Conservation (phyloP, 495 filamentous ascomycete genomes). For the Cairneyella variabilis region DNA sequence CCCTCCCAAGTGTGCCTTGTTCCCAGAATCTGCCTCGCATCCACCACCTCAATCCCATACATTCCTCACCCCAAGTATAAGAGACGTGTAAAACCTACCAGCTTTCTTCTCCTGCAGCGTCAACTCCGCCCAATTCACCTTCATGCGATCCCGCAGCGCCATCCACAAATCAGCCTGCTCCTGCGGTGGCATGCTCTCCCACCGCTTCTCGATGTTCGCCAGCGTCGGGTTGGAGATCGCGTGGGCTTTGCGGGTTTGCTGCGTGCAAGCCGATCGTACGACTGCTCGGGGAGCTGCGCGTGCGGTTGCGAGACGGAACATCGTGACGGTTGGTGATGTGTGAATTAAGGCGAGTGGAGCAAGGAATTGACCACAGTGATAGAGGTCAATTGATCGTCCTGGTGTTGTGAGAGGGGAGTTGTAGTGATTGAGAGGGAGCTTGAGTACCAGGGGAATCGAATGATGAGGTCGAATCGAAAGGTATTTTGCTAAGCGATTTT, state of each 20-base stretch:
- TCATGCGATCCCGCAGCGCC: slow-evolving; percentile 95
- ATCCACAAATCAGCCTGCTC: slow-evolving; percentile 99
- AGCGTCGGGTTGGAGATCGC: slow-evolving; percentile 97
- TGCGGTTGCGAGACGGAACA: background rate
- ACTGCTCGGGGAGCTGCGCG: slow-evolving; percentile 20
- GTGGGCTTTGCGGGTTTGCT: slow-evolving; percentile 59
- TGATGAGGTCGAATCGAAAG: background rate
- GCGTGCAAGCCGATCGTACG: slow-evolving; percentile 28
- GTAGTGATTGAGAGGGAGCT: background rate
- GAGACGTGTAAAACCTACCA: slow-evolving; percentile 60
- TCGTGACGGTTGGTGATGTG: background rate
- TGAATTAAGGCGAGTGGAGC: background rate
- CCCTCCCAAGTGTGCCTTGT: too few relatives aligned
- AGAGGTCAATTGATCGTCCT: slow-evolving; percentile 2
- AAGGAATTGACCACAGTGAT: background rate
- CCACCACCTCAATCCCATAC: too few relatives aligned
- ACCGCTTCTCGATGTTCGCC: slow-evolving; percentile 97
- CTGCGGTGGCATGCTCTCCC: slow-evolving; percentile 93
- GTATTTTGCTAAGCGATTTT: background rate
- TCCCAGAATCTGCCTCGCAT: background rate
- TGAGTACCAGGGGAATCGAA: background rate
- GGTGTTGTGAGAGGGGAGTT: slow-evolving; percentile 5
- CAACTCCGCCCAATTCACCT: slow-evolving; percentile 91
- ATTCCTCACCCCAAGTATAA: too few relatives aligned
- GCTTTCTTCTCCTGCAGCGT: slow-evolving; percentile 97